Percentiles rank a stretch among this genome's conserved stretches.
These are phyloP conservation scores for Aphanoascus verrucosus DNA, from an alignment of 2,329 filamentous ascomycete genomes.

Conservation along the genomic window DNA sequence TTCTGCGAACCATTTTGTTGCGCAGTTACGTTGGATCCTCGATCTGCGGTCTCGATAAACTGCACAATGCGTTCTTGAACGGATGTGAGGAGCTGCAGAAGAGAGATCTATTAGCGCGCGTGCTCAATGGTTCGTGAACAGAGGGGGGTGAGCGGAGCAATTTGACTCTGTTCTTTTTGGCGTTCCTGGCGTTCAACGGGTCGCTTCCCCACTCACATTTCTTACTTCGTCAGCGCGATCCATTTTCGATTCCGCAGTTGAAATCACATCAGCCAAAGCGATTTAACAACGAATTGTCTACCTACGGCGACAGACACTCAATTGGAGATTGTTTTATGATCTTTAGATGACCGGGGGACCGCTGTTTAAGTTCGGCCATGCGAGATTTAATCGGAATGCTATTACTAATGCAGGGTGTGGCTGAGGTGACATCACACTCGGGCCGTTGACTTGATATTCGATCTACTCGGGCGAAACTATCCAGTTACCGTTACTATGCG, in stretches of 20 bases:
- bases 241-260: conserved; percentile 9
- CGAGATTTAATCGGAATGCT: conserved; percentile 7
- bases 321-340: neutral
- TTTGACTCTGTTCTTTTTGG: neutral
- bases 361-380: neutral
- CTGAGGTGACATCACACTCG: conserved; percentile 8
- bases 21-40: conserved; percentile 18
- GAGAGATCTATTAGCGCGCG: conserved; percentile 1
- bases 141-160: neutral
- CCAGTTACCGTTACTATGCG: conserved; percentile 9
- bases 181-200: neutral
- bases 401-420: conserved; percentile 1
- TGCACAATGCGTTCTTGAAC: conserved; percentile 37
- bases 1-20: conserved; percentile 42
- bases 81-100: conserved; percentile 28
- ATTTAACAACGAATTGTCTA: neutral
- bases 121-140: no score
- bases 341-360: neutral
- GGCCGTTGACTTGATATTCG: neutral
- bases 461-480: no score
- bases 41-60: conserved; percentile 37
- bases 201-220: conserved; percentile 27
- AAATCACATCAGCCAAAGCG: neutral
- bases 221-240: conserved; percentile 34
- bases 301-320: neutral